Evolutionary conservation across 495 filamentous ascomycete species (phyloP).

Genomic region (Hypomontagnella monticulosa): DNA sequence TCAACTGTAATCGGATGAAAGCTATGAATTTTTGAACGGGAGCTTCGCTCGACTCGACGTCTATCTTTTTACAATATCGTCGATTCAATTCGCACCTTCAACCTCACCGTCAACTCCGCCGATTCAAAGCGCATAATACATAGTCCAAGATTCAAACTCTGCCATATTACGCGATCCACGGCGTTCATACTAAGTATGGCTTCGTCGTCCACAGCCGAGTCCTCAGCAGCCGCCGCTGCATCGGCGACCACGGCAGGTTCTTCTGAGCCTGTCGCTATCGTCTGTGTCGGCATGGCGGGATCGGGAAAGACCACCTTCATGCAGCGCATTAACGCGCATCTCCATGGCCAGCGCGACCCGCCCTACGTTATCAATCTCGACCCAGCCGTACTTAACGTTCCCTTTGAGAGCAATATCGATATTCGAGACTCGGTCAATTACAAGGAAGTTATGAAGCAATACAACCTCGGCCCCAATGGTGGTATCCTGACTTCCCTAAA

Average conservation of each 20-base stretch:
- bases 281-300: conserved; percentile 98
- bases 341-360: conserved; percentile 75
- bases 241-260: conserved; percentile 11
- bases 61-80: neutral
- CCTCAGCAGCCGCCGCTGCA: conserved; percentile 22
- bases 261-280: conserved; percentile 68
- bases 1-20: conserved; percentile 12
- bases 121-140: neutral
- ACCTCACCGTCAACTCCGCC: too few species aligned
- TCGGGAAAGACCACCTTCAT: conserved; percentile 99
- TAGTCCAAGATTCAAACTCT: neutral
- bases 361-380: conserved; percentile 98
- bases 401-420: conserved; percentile 98
- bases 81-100: neutral
- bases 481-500: conserved; percentile 97
- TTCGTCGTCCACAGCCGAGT: conserved; percentile 23
- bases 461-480: conserved; percentile 96
- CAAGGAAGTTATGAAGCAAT: conserved; percentile 99
- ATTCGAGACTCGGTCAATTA: conserved; percentile 99
- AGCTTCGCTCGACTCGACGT: neutral
- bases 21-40: conserved; percentile 2
- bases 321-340: conserved; percentile 93
- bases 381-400: conserved; percentile 91
- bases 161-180: neutral
- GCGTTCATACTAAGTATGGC: conserved; percentile 14